Evolutionary conservation across 1,284 basidiomycete species (phyloP).

Genomic region (Cryptococcus floricola): DNA sequence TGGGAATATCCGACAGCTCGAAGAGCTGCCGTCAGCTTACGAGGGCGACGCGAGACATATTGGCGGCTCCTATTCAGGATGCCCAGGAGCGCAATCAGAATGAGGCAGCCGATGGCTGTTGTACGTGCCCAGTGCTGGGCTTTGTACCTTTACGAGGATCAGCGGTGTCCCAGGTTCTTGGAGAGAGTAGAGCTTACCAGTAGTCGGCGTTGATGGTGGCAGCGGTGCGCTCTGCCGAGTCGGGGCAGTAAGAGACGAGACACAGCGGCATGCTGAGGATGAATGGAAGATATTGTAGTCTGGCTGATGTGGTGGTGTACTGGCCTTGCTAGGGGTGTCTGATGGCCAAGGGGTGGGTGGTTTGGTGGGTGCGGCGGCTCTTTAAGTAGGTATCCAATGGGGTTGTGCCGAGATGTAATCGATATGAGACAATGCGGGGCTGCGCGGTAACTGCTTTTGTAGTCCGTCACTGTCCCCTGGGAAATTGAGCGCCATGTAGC

Average conservation of each 20-base stretch:
- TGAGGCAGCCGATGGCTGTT: not conserved
- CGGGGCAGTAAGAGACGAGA: not conserved
- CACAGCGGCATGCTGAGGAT: not conserved
- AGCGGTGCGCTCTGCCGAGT: not conserved
- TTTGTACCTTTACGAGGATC: not conserved
- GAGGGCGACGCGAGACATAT: not conserved
- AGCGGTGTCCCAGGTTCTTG: not conserved
- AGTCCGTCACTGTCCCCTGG: no score
- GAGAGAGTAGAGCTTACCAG: not conserved
- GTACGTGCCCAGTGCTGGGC: not conserved
- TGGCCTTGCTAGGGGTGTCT: no score
- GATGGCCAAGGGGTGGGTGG: no score
- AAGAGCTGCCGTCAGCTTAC: not conserved
- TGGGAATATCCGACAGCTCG: conserved; percentile 1
- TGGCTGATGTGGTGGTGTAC: no score
- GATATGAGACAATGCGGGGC: no score
- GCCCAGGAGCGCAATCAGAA: conserved; percentile 1
- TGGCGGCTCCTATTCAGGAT: not conserved
- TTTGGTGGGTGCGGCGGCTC: no score
- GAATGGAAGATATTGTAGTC: no score
- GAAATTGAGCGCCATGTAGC: no score
- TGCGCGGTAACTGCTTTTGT: no score
- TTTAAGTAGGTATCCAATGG: no score
- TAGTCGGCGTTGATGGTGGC: not conserved
- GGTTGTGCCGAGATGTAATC: no score